Base-by-base conservation (phyloP, 192 early-diverging fungal species). In the Backusella luteola region DNA sequence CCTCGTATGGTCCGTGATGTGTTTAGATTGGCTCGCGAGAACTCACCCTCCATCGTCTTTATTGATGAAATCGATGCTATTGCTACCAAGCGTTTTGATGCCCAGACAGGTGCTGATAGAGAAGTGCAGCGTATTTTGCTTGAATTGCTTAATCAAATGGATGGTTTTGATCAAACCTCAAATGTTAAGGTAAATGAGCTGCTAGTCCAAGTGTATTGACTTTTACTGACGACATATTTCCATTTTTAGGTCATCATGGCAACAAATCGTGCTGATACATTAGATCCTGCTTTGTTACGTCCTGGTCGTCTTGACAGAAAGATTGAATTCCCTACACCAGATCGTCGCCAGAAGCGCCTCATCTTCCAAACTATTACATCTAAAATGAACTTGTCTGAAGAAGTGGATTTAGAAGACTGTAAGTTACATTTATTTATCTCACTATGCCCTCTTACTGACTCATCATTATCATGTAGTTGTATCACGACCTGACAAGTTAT, bases 11-110 rank as follows among this genome's bases (percentile, higher is more conserved):
- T 98, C 7, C 90, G 98, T 71, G 98, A 99, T 80, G 92, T 97
- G 21, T 99, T 99, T 92, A 85, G 97, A 34, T 84, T 99, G 70
- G 98, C 97, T 2, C 89, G 96, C 59, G 98, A 99, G 76, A 97
- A 99, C 84, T 95, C 98, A 41, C 98, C 98, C 6, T 89, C 95
- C 9, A 98, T 98, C 79, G 95, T 99, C 70, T 99, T 98, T 80
- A 98, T 99, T 76, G 98, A 99, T 81, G 97, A 99, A 87, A 93
- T 99, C 69, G 98, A 99, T 86, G 96, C 98, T 32, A 95, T 99
- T 81, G 98, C 96, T 19, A 98, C 96, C 29, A 99, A 99, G 81
- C 93, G 96, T 79, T 99, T 96, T 75, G 98, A 99, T 83, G 96
- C 98, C 6, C 96, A 97, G 79, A 98, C 97, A 11, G 98, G 98